Evolutionary conservation across 495 filamentous ascomycete species (phyloP).

Genomic region (Penicillium odoratum): DNA sequence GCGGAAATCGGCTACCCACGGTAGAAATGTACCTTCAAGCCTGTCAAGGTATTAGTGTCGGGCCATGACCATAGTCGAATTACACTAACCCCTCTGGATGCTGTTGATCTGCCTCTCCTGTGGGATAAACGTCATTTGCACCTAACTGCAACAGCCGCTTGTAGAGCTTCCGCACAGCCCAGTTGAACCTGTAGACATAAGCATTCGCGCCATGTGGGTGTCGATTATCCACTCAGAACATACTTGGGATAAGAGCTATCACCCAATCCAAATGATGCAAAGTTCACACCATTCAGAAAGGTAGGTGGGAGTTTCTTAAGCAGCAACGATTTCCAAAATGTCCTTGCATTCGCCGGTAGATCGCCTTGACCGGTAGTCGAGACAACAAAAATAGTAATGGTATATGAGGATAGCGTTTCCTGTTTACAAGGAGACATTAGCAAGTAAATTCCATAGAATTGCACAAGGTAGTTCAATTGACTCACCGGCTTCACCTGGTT

Average conservation of each 20-base stretch:
- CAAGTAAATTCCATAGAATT: background rate
- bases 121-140: conserved; percentile 70
- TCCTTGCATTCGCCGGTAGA: conserved; percentile 73
- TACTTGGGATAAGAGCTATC: conserved; percentile 94
- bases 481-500: conserved; percentile 73
- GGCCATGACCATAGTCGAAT: background rate
- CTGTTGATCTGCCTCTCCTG: conserved; percentile 88
- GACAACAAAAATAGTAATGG: conserved; percentile 72
- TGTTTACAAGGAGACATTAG: conserved; percentile 22
- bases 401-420: conserved; percentile 50
- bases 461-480: conserved; percentile 10
- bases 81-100: conserved; percentile 79
- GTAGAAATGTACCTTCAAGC: conserved; percentile 79
- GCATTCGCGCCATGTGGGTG: background rate
- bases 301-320: conserved; percentile 71
- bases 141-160: conserved; percentile 85
- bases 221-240: conserved; percentile 4
- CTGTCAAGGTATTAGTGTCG: conserved; percentile 31
- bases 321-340: conserved; percentile 84
- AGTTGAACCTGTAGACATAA: conserved; percentile 72
- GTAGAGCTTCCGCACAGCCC: conserved; percentile 83
- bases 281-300: conserved; percentile 65
- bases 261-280: conserved; percentile 86
- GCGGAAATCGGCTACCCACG: conserved; percentile 70
- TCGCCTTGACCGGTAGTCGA: conserved; percentile 97